Conservation (phyloP, 257 asterid species). For the Paraleonurus japonicus region DNA sequence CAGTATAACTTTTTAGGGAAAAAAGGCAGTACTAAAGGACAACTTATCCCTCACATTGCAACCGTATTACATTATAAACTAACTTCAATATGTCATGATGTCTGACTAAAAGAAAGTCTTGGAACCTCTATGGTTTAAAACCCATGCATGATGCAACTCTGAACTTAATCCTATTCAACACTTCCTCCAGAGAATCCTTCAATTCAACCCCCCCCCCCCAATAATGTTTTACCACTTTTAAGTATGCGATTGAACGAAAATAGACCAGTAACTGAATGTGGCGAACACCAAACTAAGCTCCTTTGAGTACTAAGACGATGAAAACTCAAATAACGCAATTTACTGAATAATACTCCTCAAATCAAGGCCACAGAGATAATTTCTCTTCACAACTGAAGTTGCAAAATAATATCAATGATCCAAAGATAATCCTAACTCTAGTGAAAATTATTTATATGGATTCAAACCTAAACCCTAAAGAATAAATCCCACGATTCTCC, state of each 20-base stretch:
- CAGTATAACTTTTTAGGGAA: background rate
- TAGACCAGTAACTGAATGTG: background rate
- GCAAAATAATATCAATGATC: too few relatives aligned
- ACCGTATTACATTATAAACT: background rate
- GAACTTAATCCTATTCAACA: background rate
- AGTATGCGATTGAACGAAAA: background rate
- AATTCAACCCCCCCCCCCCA: background rate
- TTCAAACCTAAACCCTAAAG: too few relatives aligned
- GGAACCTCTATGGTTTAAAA: background rate
- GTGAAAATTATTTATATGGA: too few relatives aligned
- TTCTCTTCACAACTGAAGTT: too few relatives aligned
- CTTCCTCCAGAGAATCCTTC: background rate
- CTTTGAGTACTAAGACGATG: too few relatives aligned
- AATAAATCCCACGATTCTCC: too few relatives aligned
- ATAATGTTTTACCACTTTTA: background rate
- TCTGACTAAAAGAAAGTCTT: background rate
- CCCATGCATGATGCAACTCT: background rate
- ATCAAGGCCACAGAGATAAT: too few relatives aligned
- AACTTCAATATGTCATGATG: background rate
- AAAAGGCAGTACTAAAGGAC: background rate
- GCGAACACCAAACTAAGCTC: background rate
- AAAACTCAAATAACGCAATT: too few relatives aligned
- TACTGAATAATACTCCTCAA: too few relatives aligned
- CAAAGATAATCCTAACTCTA: too few relatives aligned
- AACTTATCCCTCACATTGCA: background rate